phyloP scores from a whole-genome alignment of 495 filamentous ascomycete genomes.

The Penicillium tannophilum region DNA sequence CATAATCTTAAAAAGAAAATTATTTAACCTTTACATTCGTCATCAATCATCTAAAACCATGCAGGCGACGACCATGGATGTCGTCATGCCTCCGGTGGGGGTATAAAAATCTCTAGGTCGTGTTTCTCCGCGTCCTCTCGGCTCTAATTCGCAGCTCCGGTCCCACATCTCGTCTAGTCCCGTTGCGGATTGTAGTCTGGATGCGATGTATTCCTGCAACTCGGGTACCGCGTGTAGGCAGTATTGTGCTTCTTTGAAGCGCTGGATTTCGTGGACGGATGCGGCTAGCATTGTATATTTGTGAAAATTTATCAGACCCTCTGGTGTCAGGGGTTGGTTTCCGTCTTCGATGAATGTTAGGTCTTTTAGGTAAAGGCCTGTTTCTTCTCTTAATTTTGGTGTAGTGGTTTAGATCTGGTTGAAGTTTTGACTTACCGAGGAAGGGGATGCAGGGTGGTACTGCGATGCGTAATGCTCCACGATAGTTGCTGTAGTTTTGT shows the following conservation, averaged over 20 bases:
- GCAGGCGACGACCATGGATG: constrained; percentile 30
- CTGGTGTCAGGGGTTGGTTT: constrained; percentile 85
- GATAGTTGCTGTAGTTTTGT: constrained; percentile 90
- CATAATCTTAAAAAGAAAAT: background rate
- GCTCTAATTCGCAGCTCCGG: constrained; percentile 80
- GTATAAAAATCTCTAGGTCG: constrained; percentile 37
- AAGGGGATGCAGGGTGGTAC: constrained; percentile 94
- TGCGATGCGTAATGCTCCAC: constrained; percentile 77
- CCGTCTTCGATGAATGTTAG: constrained; percentile 96
- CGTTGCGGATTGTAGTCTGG: constrained; percentile 78
- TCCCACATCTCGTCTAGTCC: constrained; percentile 96
- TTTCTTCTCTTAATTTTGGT: constrained; percentile 4
- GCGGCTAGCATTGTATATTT: constrained; percentile 93
- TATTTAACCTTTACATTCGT: background rate
- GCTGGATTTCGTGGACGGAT: constrained; percentile 88
- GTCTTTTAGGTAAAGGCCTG: constrained; percentile 90
- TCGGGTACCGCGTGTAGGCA: constrained; percentile 79
- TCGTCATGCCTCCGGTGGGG: constrained; percentile 49
- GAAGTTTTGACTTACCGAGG: constrained; percentile 65
- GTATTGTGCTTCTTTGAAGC: constrained; percentile 89
- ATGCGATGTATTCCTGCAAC: constrained; percentile 87
- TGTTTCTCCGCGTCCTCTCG: constrained; percentile 77
- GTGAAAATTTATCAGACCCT: constrained; percentile 88
- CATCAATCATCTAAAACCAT: constrained; percentile 25
- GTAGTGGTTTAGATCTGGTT: background rate